Base-by-base conservation (phyloP, 257 asterid genomes). In the Primulina tabacum region DNA sequence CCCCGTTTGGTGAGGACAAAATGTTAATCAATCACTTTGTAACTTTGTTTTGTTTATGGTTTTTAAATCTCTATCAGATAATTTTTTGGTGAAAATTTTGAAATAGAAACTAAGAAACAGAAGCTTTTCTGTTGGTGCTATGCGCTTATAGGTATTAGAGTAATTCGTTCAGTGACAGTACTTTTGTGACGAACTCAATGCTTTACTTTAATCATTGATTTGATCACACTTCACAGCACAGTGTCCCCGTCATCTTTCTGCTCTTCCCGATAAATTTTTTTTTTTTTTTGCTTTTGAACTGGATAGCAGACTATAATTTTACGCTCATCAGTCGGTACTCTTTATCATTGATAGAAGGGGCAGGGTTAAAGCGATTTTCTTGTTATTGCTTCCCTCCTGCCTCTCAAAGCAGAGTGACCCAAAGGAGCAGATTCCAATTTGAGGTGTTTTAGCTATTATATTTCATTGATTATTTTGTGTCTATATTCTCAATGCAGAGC, bases 401-500 rank as follows among this genome's bases (percentile, higher is more conserved):
- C 20, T 50, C 57, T 50, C 21, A 5, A 16, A 3, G 21, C 20
- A 50, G 57, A 50, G 14, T 50, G 57, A 5, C 8, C 8, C 8
- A 5, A 5, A 50, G 21, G 20, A 16, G 8, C 20, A 50, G 21
- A 50, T 50, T 50, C 57, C 57, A 50, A 50, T 12, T 50, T 16
- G 57, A 50, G 20, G 20, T 50, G 21, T 14, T 16, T 50, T 5
- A 50, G 21, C 0, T 50, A 16, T 11, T 50, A 50, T 50, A 4
- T 40, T 64, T 79, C 62, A 75, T 68, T 66, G 37, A 62, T 35
- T 70, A 14, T 67, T 38, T 67, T 20, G 32, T 53, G 24, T 56
- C 59, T 66, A 65, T 53, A 66, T 37, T 70, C 52, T 60, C 65
- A 69, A 68, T 87, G 95, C 98, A 94, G 99, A 91, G 81, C 76